phyloP scores from a whole-genome alignment of 495 filamentous ascomycete species.

The Penicillium herquei region DNA sequence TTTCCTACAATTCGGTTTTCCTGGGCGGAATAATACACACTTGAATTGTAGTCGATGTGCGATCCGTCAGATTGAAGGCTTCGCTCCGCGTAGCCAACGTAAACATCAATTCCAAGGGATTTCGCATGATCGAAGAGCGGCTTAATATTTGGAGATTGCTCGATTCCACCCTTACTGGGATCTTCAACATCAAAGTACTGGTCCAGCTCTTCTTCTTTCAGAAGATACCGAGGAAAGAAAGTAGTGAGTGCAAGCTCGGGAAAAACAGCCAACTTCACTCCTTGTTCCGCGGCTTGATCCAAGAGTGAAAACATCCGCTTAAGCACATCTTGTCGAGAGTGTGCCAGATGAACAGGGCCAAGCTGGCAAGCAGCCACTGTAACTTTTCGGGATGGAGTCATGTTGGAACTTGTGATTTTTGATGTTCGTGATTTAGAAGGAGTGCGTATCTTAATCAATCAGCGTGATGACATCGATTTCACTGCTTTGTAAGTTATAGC shows the following conservation, averaged over 20 bases:
- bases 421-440: not conserved
- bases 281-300: constrained; percentile 29
- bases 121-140: constrained; percentile 45
- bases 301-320: constrained; percentile 43
- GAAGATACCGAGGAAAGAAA: constrained; percentile 48
- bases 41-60: constrained; percentile 40
- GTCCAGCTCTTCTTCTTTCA: constrained; percentile 35
- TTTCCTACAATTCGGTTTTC: constrained; percentile 38
- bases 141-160: constrained; percentile 35
- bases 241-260: constrained; percentile 49
- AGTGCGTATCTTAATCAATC: not conserved
- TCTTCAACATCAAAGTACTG: constrained; percentile 46
- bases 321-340: constrained; percentile 32
- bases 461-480: not conserved
- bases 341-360: constrained; percentile 36
- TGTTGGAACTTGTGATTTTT: not conserved
- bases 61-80: constrained; percentile 24
- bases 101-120: constrained; percentile 42
- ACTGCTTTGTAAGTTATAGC: too few relatives aligned
- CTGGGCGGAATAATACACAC: constrained; percentile 45
- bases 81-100: constrained; percentile 45
- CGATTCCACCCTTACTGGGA: constrained; percentile 14
- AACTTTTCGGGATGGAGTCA: not conserved
- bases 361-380: constrained; percentile 44
- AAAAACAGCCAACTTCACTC: constrained; percentile 45